Evolutionary conservation across 805 yeast species (phyloP), one percentile per base, ranked within the genome.

Genomic region (Ogataea corticis): DNA sequence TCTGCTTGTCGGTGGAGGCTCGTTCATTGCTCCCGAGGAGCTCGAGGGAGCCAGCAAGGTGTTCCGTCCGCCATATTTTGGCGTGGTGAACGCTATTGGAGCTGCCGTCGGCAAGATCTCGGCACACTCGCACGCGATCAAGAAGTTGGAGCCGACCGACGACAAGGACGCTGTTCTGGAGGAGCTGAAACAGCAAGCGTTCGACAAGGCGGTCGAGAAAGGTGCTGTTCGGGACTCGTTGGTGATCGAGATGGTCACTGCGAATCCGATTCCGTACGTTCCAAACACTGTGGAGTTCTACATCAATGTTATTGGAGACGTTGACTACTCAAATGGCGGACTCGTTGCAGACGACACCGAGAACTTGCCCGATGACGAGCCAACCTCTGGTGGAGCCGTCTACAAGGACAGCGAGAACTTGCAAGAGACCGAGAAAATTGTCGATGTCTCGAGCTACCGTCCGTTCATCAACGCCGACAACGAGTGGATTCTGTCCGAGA

Each of bases 1-100:
- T 2, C 39, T 73, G 10, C 54, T 71, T 7, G 77, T 73, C 27
- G 78, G 77, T 27, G 77, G 78, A 27, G 77, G 76, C 11, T 71
- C 77, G 4, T 64, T 73, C 46, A 68, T 73, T 37, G 63, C 66
- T 7, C 69, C 71, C 7, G 44, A 39, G 18, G 33, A 34, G 11
- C 36, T 52, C 13, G 63, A 65, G n/a, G 77, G 77, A 29, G 71
- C 73, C 10, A 66, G 73, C 2, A 55, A 59, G 33, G 71, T 74
- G 2, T 54, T 71, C 40, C 56, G 68, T 38, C 77, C 77, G 2
- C 68, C 69, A 28, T 72, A 42, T 46, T 66, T 52, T 53, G 64
- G 65, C 32, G 73, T 72, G 40, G 77, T 76, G 2, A 74, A 74
- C 59, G 79, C 79, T 3, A 71, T 74, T 42, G 78, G 77, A 37